These are phyloP conservation scores for Ophiosphaerella korrae DNA, from an alignment of 2,329 filamentous ascomycete genomes.

Conservation along the genomic window DNA sequence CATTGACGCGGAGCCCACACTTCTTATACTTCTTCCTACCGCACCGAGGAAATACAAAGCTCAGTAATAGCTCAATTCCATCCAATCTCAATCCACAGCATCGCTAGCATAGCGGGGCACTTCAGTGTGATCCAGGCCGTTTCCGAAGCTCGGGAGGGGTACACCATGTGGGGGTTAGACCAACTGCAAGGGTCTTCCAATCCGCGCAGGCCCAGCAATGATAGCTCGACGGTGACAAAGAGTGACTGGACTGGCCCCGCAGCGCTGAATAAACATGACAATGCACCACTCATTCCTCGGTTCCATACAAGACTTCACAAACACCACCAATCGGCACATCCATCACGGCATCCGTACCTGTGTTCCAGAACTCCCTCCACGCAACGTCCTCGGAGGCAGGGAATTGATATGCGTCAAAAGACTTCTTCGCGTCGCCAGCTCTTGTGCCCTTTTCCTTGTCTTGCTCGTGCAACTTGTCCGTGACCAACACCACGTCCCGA, in stretches of 20 bases:
- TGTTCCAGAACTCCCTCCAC: constrained; percentile 86
- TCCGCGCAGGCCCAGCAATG: constrained; percentile 19
- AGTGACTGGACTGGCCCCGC: neutral
- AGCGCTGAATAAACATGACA: constrained; percentile 19
- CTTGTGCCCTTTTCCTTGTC: constrained; percentile 48
- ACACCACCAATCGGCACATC: constrained; percentile 94
- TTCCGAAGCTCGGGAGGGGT: constrained; percentile 26
- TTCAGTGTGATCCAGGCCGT: constrained; percentile 11
- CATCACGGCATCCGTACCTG: constrained; percentile 95
- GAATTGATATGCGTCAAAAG: no score
- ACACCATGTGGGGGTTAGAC: constrained; percentile 25
- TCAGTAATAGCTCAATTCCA: constrained; percentile 11
- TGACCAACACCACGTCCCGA: constrained; percentile 30
- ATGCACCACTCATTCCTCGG: constrained; percentile 32
- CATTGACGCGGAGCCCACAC: constrained; percentile 1
- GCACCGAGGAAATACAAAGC: constrained; percentile 21
- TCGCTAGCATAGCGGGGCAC: constrained; percentile 14
- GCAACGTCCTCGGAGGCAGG: constrained; percentile 52
- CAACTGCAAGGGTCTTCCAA: constrained; percentile 5
- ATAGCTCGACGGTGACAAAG: neutral
- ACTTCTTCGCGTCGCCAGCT: constrained; percentile 14
- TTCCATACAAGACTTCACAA: constrained; percentile 90
- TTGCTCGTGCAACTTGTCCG: constrained; percentile 21
- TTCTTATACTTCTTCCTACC: constrained; percentile 23
- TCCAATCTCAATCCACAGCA: constrained; percentile 13